Evolutionary conservation across 345 rosid species (phyloP).

Genomic region (Salix brachista): DNA sequence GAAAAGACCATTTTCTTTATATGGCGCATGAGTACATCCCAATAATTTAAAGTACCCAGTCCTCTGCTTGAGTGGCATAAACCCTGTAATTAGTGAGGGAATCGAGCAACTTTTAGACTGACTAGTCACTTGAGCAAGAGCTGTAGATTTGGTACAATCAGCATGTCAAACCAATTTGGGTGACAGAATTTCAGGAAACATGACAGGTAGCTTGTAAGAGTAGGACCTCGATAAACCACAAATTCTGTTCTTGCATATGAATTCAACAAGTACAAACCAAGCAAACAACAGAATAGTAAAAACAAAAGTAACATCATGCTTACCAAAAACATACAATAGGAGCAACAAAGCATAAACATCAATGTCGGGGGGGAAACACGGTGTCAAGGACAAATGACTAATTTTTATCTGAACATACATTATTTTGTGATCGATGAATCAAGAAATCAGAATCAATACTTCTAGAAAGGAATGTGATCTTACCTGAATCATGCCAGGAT

Average conservation of each 20-base stretch:
- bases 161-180: background rate
- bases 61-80: background rate
- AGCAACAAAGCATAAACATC: too few relatives aligned
- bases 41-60: background rate
- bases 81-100: background rate
- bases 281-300: background rate
- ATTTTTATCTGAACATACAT: background rate
- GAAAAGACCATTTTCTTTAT: constrained; percentile 8
- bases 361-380: too few relatives aligned
- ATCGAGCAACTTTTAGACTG: background rate
- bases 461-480: constrained; percentile 15
- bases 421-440: background rate
- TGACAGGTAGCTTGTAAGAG: background rate
- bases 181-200: background rate
- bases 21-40: background rate
- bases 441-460: background rate
- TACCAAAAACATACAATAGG: background rate
- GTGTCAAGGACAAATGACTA: background rate
- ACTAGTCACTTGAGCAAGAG: background rate
- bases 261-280: background rate
- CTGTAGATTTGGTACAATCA: background rate
- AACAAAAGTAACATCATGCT: background rate
- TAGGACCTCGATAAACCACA: background rate
- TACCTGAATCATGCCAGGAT: constrained; percentile 99
- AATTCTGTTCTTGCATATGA: background rate